Evolutionary conservation across 345 rosid species (phyloP).

Genomic region (Eucalyptus sp.): DNA sequence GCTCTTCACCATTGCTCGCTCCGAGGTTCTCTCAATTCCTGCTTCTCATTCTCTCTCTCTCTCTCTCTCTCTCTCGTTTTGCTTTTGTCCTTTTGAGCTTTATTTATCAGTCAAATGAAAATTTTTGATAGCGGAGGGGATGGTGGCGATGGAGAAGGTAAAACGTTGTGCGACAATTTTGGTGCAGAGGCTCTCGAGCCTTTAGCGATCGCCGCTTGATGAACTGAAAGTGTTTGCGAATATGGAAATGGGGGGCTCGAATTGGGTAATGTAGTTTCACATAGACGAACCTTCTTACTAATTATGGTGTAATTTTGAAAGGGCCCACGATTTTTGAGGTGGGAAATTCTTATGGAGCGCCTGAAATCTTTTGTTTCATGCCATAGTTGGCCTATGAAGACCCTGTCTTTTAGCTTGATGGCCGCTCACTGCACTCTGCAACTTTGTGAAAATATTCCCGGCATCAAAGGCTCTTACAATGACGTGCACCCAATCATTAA

Average conservation of each 20-base stretch:
- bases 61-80: not conserved
- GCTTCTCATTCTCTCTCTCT: not conserved
- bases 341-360: not conserved
- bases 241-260: not conserved
- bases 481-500: not conserved
- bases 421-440: not conserved
- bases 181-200: not conserved
- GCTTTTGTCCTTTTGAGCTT: not conserved
- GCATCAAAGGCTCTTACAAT: not conserved
- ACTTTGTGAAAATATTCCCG: not conserved
- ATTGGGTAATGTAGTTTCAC: not conserved
- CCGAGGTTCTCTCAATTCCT: slow-evolving; percentile 31
- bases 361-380: not conserved
- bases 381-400: not conserved
- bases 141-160: not conserved
- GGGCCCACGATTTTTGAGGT: not conserved
- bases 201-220: not conserved
- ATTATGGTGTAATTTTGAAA: not conserved
- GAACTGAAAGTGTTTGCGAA: not conserved
- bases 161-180: not conserved
- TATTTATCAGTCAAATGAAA: not conserved
- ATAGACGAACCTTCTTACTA: not conserved
- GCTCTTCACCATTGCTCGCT: slow-evolving; percentile 57
- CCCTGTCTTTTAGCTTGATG: not conserved
- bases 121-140: not conserved